Evolutionary conservation across 2,329 filamentous ascomycete genomes (phyloP).

Genomic region (Diplodia seriata): DNA sequence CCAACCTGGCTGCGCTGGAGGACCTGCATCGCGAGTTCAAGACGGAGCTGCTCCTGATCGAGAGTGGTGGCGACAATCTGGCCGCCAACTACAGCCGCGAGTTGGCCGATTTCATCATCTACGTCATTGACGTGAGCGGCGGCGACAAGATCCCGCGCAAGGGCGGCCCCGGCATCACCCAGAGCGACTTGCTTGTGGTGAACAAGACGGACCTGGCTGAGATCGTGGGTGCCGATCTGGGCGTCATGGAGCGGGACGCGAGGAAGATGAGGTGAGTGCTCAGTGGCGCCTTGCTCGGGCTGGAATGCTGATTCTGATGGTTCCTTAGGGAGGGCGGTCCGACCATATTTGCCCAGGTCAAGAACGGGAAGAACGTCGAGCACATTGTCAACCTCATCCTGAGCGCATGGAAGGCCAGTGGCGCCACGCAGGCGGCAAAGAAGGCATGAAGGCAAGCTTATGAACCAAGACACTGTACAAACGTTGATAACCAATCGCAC

Average conservation of each 20-base stretch:
- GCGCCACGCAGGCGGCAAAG: conserved; percentile 53
- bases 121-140: conserved; percentile 95
- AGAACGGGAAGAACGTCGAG: conserved; percentile 82
- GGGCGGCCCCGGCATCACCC: conserved; percentile 95
- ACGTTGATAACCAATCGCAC: conserved; percentile 3
- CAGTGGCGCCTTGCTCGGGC: background rate
- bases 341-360: conserved; percentile 97
- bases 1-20: conserved; percentile 91
- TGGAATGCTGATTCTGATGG: background rate
- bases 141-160: conserved; percentile 97
- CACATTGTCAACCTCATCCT: conserved; percentile 88
- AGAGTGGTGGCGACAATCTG: conserved; percentile 94
- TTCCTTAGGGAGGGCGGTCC: conserved; percentile 79
- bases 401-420: conserved; percentile 91
- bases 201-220: conserved; percentile 98
- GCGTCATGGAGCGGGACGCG: conserved; percentile 93
- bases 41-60: conserved; percentile 88
- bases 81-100: conserved; percentile 96
- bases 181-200: conserved; percentile 89
- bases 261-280: conserved; percentile 72
- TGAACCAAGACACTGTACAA: background rate
- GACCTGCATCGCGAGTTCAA: conserved; percentile 81
- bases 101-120: conserved; percentile 96
- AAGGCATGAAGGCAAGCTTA: conserved; percentile 14
- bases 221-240: conserved; percentile 86